Percentiles rank a stretch among this genome's conserved stretches.
Conservation (phyloP, 441 rosid genomes). For the Dalechampia spathulata region DNA sequence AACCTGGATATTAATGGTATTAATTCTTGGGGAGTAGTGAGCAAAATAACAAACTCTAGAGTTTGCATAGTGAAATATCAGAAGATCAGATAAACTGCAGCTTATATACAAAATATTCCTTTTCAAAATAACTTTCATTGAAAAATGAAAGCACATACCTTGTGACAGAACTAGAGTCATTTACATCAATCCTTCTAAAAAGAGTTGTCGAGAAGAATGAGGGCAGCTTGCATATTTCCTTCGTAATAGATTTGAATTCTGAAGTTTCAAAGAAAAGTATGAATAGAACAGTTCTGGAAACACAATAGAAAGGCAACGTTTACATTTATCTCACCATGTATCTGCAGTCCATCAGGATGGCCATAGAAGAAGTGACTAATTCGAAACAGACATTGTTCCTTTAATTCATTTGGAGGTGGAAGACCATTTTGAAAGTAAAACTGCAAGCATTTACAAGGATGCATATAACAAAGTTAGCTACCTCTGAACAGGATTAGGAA, state of each 20-base stretch:
- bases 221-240: slow-evolving; percentile 96
- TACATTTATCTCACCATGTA: slow-evolving; percentile 47
- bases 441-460: slow-evolving; percentile 34
- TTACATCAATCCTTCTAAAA: slow-evolving; percentile 73
- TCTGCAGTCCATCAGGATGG: slow-evolving; percentile 70
- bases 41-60: no score
- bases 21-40: no score
- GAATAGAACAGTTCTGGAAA: slow-evolving; percentile 12
- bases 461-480: slow-evolving; percentile 11
- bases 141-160: slow-evolving; percentile 44
- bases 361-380: slow-evolving; percentile 69
- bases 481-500: slow-evolving; percentile 3
- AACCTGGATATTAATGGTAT: no score
- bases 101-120: background rate
- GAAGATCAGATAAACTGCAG: background rate
- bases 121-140: background rate
- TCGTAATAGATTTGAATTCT: slow-evolving; percentile 86
- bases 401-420: slow-evolving; percentile 77
- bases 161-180: slow-evolving; percentile 53
- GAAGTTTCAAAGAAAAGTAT: slow-evolving; percentile 17
- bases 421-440: slow-evolving; percentile 93
- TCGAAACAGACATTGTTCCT: slow-evolving; percentile 66
- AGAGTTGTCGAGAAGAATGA: slow-evolving; percentile 79
- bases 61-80: no score
- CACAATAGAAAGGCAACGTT: background rate